Evolutionary conservation across 495 filamentous ascomycete species (phyloP).

Genomic region (Penicillium mononematosum): DNA sequence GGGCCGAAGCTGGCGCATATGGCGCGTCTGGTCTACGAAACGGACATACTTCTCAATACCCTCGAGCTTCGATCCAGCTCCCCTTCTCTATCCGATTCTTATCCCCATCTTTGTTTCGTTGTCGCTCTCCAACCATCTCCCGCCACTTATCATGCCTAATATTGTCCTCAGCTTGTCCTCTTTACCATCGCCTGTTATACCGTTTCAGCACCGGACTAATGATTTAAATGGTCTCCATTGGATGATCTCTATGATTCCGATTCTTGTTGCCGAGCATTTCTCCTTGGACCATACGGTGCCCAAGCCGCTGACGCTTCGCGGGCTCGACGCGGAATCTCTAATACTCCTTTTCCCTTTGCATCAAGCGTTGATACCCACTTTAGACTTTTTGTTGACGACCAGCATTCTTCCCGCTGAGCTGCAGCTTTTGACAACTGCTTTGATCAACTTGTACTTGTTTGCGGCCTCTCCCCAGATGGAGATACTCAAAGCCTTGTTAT

Average conservation of each 20-base stretch:
- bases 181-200: constrained; percentile 71
- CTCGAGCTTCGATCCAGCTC: constrained; percentile 81
- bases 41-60: constrained; percentile 56
- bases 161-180: constrained; percentile 77
- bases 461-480: constrained; percentile 78
- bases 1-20: constrained; percentile 29
- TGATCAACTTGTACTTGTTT: constrained; percentile 80
- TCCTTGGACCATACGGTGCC: constrained; percentile 28
- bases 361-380: constrained; percentile 68
- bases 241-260: constrained; percentile 63
- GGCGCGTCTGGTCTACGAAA: constrained; percentile 26
- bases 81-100: constrained; percentile 78
- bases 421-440: constrained; percentile 75
- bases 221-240: constrained; percentile 68
- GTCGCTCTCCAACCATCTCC: constrained; percentile 60
- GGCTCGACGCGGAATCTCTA: constrained; percentile 59
- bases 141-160: constrained; percentile 67
- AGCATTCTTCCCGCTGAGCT: constrained; percentile 83
- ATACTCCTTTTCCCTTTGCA: constrained; percentile 81
- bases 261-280: constrained; percentile 51
- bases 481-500: constrained; percentile 79
- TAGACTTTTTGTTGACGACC: constrained; percentile 80
- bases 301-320: constrained; percentile 39
- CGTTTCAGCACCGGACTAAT: constrained; percentile 52
- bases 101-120: constrained; percentile 77